Percentiles rank a stretch among this genome's conserved stretches.
Evolutionary conservation across 2,329 filamentous ascomycete genomes (phyloP).

Genomic region (Sporothrix luriei): DNA sequence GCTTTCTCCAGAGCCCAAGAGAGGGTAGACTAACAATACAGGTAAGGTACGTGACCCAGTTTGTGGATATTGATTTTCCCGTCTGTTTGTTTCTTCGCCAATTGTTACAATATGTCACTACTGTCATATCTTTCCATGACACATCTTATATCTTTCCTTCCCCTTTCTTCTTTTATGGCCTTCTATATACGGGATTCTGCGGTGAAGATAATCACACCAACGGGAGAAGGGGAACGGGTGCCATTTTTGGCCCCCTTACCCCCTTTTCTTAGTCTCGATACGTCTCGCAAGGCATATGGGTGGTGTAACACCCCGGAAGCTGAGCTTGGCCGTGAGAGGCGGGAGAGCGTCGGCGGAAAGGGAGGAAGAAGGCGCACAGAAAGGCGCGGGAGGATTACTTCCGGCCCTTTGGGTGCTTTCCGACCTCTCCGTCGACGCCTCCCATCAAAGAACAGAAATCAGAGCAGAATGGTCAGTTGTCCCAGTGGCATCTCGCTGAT

Average conservation of each 20-base stretch:
- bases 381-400: not conserved
- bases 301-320: not conserved
- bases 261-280: slow-evolving; percentile 14
- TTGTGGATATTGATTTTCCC: not conserved
- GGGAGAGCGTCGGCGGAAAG: not conserved
- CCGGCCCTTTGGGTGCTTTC: not conserved
- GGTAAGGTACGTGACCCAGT: not conserved
- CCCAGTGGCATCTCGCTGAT: not conserved
- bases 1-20: not conserved
- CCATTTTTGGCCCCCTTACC: not conserved
- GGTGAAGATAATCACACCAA: slow-evolving; percentile 23
- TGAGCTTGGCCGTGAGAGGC: slow-evolving; percentile 15
- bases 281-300: not conserved
- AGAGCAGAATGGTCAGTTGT: slow-evolving; percentile 38
- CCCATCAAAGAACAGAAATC: slow-evolving; percentile 43
- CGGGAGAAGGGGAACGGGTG: not conserved
- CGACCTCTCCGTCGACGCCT: slow-evolving; percentile 3
- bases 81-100: not conserved
- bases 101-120: not conserved
- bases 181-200: not conserved
- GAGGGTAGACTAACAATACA: not conserved
- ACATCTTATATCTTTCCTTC: not conserved
- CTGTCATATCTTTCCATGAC: not conserved
- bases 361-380: not conserved
- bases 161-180: not conserved